A percentile compares a stretch with the other conserved stretches of the same genome.
These are phyloP conservation scores for Talaromyces sp. DNA, from an alignment of 2,329 filamentous ascomycete genomes.

Conservation along the genomic window DNA sequence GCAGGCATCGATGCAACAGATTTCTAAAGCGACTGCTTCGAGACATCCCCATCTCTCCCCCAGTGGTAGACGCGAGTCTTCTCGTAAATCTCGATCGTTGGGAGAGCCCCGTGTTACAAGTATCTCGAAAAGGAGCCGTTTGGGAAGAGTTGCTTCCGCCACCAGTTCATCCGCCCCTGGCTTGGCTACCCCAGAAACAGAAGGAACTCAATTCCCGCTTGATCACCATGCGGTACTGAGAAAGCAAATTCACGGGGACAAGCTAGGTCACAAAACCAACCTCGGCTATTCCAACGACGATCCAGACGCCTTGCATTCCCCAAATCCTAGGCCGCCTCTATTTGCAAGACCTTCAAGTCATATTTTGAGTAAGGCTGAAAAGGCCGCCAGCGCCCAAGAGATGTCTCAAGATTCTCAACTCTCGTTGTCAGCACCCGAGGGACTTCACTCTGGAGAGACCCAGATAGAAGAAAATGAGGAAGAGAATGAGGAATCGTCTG, in stretches of 20 bases:
- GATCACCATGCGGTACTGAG: conserved; percentile 21
- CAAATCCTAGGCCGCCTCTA: conserved; percentile 11
- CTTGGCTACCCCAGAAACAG: conserved; percentile 36
- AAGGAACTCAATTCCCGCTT: conserved; percentile 23
- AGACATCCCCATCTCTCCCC: conserved; percentile 49
- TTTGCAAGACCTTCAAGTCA: conserved; percentile 13
- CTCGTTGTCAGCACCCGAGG: conserved; percentile 8
- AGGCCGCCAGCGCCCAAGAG: conserved; percentile 9
- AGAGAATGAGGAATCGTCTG: conserved; percentile 16
- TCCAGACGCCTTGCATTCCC: conserved; percentile 11
- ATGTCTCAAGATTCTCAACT: conserved; percentile 8
- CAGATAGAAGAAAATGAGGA: conserved; percentile 16
- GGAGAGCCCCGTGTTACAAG: conserved; percentile 34
- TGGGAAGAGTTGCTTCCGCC: conserved; percentile 19
- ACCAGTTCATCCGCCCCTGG: conserved; percentile 25
- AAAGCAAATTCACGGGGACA: conserved; percentile 27
- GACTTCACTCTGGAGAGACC: conserved; percentile 13
- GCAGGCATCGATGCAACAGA: conserved; percentile 19
- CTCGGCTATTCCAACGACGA: conserved; percentile 18
- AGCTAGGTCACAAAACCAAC: conserved; percentile 26
- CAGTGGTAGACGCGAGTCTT: conserved; percentile 50
- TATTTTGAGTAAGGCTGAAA: conserved; percentile 8
- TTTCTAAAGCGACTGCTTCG: conserved; percentile 19
- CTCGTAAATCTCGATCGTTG: conserved; percentile 22
- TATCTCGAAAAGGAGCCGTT: conserved; percentile 14